These are phyloP conservation scores for Cercophora sp. DNA, from an alignment of 495 filamentous ascomycete species.

Conservation along the genomic window DNA sequence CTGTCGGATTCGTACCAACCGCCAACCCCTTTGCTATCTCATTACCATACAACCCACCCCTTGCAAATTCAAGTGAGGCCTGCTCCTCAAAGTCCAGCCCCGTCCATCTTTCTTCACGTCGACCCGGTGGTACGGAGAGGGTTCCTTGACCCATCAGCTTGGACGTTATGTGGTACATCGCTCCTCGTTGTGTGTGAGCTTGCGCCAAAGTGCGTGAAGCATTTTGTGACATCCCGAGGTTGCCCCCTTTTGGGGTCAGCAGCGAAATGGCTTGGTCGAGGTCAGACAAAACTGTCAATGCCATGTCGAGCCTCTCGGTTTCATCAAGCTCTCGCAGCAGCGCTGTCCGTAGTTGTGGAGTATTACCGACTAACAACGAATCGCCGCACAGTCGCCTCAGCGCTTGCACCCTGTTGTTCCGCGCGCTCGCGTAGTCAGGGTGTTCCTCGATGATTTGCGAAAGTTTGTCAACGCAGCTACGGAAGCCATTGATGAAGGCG, in stretches of 20 bases:
- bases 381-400: slow-evolving; percentile 57
- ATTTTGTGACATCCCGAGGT: slow-evolving; percentile 51
- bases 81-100: slow-evolving; percentile 63
- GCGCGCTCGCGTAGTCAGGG: slow-evolving; percentile 68
- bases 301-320: slow-evolving; percentile 31
- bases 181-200: slow-evolving; percentile 73
- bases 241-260: slow-evolving; percentile 51
- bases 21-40: slow-evolving; percentile 70
- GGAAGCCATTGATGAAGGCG: slow-evolving; percentile 35
- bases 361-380: slow-evolving; percentile 34
- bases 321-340: slow-evolving; percentile 28
- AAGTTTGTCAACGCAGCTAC: slow-evolving; percentile 40
- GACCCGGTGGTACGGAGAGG: slow-evolving; percentile 25
- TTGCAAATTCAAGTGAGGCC: slow-evolving; percentile 68
- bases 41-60: slow-evolving; percentile 74
- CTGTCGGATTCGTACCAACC: slow-evolving; percentile 79
- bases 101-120: slow-evolving; percentile 40
- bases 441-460: slow-evolving; percentile 51
- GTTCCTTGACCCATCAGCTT: slow-evolving; percentile 36
- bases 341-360: slow-evolving; percentile 18
- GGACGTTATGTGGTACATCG: slow-evolving; percentile 61
- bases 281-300: slow-evolving; percentile 50
- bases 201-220: slow-evolving; percentile 62
- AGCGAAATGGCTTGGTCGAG: slow-evolving; percentile 64
- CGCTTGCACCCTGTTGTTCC: slow-evolving; percentile 75